phyloP scores from a whole-genome alignment of 768 basidiomycete species.

The Leccinum disarticulatum region DNA sequence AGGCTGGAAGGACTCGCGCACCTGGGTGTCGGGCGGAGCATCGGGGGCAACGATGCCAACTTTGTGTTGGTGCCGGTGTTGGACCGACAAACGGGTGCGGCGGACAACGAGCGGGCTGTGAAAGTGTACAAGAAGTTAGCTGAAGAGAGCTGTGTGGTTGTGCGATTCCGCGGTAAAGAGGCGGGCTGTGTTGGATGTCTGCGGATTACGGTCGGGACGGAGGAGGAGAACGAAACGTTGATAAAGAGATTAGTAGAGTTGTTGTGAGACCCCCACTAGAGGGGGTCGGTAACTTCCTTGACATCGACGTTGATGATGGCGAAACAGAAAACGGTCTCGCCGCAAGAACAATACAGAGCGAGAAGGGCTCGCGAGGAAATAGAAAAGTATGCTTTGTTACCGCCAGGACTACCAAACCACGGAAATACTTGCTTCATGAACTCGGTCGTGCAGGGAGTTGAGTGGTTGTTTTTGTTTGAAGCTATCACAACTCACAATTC shows the following conservation, averaged over 20 bases:
- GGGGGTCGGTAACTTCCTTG: conserved; percentile 4
- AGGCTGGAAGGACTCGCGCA: conserved; percentile 47
- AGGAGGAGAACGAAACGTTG: conserved; percentile 68
- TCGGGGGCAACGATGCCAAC: conserved; percentile 89
- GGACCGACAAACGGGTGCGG: conserved; percentile 29
- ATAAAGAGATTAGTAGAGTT: conserved; percentile 55
- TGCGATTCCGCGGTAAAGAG: conserved; percentile 86
- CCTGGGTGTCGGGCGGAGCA: conserved; percentile 60
- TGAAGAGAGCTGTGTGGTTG: conserved; percentile 83
- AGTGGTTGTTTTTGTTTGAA: conserved; percentile 48
- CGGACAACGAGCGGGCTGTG: conserved; percentile 62
- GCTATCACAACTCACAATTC: not conserved
- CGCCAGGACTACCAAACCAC: conserved; percentile 76
- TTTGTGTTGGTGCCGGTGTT: conserved; percentile 41
- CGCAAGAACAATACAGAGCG: conserved; percentile 63
- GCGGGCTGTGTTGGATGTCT: conserved; percentile 84
- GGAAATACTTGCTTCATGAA: conserved; percentile 97
- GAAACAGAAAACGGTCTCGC: conserved; percentile 54
- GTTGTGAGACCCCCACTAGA: conserved; percentile 20
- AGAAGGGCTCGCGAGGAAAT: conserved; percentile 61
- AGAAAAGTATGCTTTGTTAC: conserved; percentile 58
- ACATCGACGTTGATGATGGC: conserved; percentile 35
- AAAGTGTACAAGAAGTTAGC: conserved; percentile 80
- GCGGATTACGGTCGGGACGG: conserved; percentile 86
- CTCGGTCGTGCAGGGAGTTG: conserved; percentile 77